Evolutionary conservation across 805 yeast species (phyloP), one percentile per base, ranked within the genome.

Genomic region (Lachancea lanzarotensis): DNA sequence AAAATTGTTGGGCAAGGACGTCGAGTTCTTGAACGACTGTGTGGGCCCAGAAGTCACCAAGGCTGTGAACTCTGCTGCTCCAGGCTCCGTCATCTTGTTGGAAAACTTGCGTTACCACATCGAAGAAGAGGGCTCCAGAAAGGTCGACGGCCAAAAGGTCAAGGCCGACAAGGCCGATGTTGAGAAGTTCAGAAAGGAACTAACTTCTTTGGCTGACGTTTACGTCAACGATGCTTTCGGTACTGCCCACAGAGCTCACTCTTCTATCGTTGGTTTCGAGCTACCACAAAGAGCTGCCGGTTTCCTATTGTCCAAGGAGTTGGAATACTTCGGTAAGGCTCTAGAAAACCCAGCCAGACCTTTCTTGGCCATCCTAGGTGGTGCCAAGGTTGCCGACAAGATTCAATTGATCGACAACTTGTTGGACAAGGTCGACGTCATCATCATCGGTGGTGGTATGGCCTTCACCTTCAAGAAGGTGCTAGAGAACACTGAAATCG

Each of bases 401-500:
- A 93, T 93, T 67, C 97, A 88, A 77, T 82, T 93, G 73, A 93
- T 93, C 65, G 98, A 93, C 76, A 93, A 90, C 82, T 76, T 81
- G 72, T 79, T 91, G 65, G 93, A 91, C 78, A 93, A 93, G 81
- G 98, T 93, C 64, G 84, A 93, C 73, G 72, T 82, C 53, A 78
- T 93, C 69, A 88, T 93, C 73, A 82, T 93, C 64, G 98, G 98
- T 69, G 98, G 98, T 76, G 98, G 98, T 75, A 93, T 93, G 98
- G 93, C 98, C 51, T 93, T 91, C 84, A 93, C 98, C 62, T 93
- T 93, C 82, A 88, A 86, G 81, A 93, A 93, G 80, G 84, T 91
- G 44, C 66, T 88, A 53, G 85, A 88, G 71, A 76, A 78, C 68
- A 80, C 88, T 73, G 70, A 81, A 54, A 93, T 93, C 59, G 98